Evolutionary conservation across 2,329 filamentous ascomycete species (phyloP).

Genomic region (Fusarium anguioides): DNA sequence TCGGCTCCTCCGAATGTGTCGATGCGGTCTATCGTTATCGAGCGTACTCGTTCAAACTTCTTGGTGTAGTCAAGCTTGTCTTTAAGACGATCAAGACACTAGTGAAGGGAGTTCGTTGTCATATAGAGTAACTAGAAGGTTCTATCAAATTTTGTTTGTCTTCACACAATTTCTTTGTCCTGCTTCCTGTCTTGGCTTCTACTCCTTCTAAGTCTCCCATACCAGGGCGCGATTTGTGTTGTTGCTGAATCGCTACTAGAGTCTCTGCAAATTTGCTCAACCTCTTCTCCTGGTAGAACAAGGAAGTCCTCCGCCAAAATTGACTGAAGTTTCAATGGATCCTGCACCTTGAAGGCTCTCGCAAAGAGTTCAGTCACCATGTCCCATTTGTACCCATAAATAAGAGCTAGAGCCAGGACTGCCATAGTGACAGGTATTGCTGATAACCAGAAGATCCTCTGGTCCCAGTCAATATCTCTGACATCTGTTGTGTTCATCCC

Average conservation of each 20-base stretch:
- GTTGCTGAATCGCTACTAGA: no score
- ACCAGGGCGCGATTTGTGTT: no score
- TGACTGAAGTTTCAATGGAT: no score
- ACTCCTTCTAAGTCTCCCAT: no score
- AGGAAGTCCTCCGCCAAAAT: not conserved
- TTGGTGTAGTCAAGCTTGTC: not conserved
- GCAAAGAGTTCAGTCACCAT: not conserved
- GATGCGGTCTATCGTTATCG: not conserved
- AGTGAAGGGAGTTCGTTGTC: no score
- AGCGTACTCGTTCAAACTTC: not conserved
- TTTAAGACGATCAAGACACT: no score
- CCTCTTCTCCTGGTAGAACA: no score
- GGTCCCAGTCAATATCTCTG: not conserved
- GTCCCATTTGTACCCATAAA: not conserved
- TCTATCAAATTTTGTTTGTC: no score
- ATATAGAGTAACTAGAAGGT: no score
- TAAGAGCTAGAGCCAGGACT: not conserved
- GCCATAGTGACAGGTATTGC: not conserved
- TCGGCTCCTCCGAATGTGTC: not conserved
- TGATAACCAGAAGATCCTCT: not conserved
- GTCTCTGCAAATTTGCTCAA: no score
- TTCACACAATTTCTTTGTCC: no score
- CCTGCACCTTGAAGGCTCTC: not conserved
- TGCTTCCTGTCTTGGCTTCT: no score
- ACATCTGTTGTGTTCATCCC: not conserved